A percentile compares a stretch with the other conserved stretches of the same genome.
phyloP scores from a whole-genome alignment of 1,284 basidiomycete genomes.

The Trichosporon sp. region DNA sequence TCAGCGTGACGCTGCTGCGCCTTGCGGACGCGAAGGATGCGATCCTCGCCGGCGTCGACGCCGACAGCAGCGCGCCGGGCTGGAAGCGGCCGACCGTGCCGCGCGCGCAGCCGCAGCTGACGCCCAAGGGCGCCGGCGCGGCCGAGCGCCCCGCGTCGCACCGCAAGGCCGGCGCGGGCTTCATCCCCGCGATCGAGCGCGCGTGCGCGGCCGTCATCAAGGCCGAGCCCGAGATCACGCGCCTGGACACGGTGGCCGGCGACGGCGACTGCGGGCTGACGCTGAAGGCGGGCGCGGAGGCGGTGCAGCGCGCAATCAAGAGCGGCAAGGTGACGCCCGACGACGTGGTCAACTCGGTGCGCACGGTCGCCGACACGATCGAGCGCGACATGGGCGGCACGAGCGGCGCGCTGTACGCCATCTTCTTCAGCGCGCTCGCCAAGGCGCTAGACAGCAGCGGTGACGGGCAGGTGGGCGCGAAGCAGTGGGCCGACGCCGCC shows the following conservation, averaged over 20 bases:
- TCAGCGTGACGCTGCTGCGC: constrained; percentile 79
- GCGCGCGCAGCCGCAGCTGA: constrained; percentile 9
- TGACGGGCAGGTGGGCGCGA: constrained; percentile 48
- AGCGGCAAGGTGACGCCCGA: constrained; percentile 55
- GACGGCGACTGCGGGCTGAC: constrained; percentile 71
- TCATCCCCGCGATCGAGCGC: constrained; percentile 54
- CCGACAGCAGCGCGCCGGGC: constrained; percentile 66
- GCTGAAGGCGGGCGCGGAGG: constrained; percentile 65
- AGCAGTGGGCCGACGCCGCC: constrained; percentile 63
- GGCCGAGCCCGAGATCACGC: constrained; percentile 82
- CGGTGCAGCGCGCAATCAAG: constrained; percentile 48
- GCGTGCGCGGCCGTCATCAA: constrained; percentile 67
- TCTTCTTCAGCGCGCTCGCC: constrained; percentile 76
- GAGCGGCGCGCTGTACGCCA: constrained; percentile 84
- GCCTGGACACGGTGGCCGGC: constrained; percentile 68
- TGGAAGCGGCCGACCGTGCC: constrained; percentile 54
- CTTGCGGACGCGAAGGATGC: constrained; percentile 59
- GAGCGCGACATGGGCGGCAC: constrained; percentile 91
- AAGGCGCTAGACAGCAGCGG: constrained; percentile 37
- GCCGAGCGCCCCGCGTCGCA: constrained; percentile 1
- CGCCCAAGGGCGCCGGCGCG: constrained; percentile 3
- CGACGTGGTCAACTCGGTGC: constrained; percentile 63
- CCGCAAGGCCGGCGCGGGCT: constrained; percentile 17
- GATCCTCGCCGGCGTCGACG: constrained; percentile 73
- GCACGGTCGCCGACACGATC: constrained; percentile 60